Percentiles rank a stretch among this genome's conserved stretches.
Evolutionary conservation across 495 filamentous ascomycete species (phyloP).

Genomic region (Xylaria venustula): DNA sequence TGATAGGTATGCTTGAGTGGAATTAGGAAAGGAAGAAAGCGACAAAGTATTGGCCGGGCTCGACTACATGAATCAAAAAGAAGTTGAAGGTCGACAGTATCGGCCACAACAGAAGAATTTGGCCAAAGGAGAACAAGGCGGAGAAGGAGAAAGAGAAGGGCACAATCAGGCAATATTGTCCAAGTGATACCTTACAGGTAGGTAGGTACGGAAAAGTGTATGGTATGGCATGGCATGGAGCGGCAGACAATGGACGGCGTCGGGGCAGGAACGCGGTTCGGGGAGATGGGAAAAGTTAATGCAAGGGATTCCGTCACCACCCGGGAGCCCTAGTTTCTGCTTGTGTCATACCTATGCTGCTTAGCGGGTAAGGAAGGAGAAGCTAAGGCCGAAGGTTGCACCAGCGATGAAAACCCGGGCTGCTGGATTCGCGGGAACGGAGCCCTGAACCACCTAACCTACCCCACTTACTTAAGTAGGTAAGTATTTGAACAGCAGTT

Average conservation of each 20-base stretch:
- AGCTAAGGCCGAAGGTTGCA: background rate
- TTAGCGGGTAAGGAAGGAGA: background rate
- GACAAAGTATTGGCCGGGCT: background rate
- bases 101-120: background rate
- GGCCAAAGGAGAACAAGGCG: background rate
- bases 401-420: conserved; percentile 19
- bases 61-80: background rate
- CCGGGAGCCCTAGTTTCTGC: conserved; percentile 1
- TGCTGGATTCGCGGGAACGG: conserved; percentile 5
- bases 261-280: conserved; percentile 11
- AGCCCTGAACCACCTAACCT: background rate
- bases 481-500: no score
- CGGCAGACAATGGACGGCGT: conserved; percentile 2
- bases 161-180: conserved; percentile 3
- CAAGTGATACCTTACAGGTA: background rate
- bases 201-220: conserved; percentile 4
- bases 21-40: background rate
- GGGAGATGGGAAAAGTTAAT: conserved; percentile 21
- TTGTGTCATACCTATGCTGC: conserved; percentile 1
- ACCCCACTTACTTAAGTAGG: no score
- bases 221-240: background rate
- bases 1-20: background rate
- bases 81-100: background rate
- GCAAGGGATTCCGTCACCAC: conserved; percentile 31
- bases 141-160: background rate